Percentiles rank a stretch among this genome's conserved stretches.
Conservation (phyloP, 305 asterid species). For the Rubia tinctorum region DNA sequence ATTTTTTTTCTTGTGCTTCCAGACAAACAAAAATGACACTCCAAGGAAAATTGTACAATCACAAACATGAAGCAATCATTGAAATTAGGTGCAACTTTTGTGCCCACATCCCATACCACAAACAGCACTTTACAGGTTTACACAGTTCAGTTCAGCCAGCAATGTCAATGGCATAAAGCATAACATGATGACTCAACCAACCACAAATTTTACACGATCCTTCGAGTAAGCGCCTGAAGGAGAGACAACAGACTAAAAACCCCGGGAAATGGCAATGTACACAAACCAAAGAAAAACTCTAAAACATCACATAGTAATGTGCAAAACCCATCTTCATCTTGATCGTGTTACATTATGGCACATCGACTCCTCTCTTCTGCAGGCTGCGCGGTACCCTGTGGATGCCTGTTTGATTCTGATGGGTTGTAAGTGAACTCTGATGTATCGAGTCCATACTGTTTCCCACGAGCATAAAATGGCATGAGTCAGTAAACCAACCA, state of each 20-base stretch:
- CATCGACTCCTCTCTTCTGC: conserved; percentile 77
- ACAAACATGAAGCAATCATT: neutral
- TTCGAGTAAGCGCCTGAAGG: neutral
- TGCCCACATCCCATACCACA: neutral
- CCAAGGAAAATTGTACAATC: neutral
- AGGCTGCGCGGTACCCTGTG: conserved; percentile 55
- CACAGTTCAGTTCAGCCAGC: neutral
- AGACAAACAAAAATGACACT: neutral
- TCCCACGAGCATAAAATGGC: neutral
- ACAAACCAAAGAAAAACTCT: conserved; percentile 10
- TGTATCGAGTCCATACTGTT: conserved; percentile 92
- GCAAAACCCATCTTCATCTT: conserved; percentile 16
- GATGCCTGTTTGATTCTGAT: conserved; percentile 73
- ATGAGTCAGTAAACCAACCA: neutral
- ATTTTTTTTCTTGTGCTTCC: neutral
- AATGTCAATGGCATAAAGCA: neutral
- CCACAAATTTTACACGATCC: conserved; percentile 10
- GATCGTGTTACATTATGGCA: conserved; percentile 61
- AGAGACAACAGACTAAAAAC: neutral
- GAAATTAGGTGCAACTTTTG: neutral
- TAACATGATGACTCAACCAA: neutral
- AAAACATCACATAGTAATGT: conserved; percentile 17
- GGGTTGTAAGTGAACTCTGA: conserved; percentile 96
- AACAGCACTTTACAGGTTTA: neutral
- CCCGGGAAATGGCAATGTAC: conserved; percentile 18